Evolutionary conservation across 2,329 filamentous ascomycete genomes (phyloP).

Genomic region (Calonectria hongkongensis): DNA sequence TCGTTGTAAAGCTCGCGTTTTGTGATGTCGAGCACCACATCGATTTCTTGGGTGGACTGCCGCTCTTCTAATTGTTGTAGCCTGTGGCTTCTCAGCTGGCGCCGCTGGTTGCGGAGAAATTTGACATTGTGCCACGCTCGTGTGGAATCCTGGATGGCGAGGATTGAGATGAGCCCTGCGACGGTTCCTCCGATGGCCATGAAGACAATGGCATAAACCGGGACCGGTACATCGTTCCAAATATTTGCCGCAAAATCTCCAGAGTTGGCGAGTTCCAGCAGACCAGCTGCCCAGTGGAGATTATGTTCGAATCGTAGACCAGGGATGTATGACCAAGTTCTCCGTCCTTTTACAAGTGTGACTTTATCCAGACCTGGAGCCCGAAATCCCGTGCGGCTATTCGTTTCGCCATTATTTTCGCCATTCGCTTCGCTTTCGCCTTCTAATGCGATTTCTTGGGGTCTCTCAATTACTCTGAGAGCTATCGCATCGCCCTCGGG

Average conservation of each 20-base stretch:
- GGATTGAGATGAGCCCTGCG: constrained; percentile 66
- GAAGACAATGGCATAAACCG: constrained; percentile 67
- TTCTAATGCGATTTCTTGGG: background rate
- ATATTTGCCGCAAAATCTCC: constrained; percentile 75
- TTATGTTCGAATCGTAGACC: constrained; percentile 55
- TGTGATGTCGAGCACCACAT: constrained; percentile 66
- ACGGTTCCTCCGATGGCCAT: constrained; percentile 72
- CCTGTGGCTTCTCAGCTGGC: constrained; percentile 54
- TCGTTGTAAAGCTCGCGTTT: constrained; percentile 71
- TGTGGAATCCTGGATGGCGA: constrained; percentile 66
- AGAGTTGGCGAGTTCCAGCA: constrained; percentile 73
- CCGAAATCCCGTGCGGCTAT: constrained; percentile 1
- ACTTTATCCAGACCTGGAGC: constrained; percentile 41
- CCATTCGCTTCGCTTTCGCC: background rate
- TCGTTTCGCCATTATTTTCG: too few species aligned
- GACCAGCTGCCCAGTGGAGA: constrained; percentile 63
- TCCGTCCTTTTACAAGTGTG: constrained; percentile 39
- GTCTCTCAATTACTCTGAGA: background rate
- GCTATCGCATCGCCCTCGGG: background rate
- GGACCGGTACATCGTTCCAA: constrained; percentile 72
- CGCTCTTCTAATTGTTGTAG: constrained; percentile 26
- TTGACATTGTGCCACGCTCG: constrained; percentile 67
- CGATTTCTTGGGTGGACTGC: constrained; percentile 50
- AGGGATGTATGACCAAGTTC: constrained; percentile 37
- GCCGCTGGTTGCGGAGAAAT: constrained; percentile 65